Percentiles rank a stretch among this genome's conserved stretches.
These are phyloP conservation scores for Gracilaria domingensis DNA, from an alignment of 23 red algal genomes.

Conservation along the genomic window DNA sequence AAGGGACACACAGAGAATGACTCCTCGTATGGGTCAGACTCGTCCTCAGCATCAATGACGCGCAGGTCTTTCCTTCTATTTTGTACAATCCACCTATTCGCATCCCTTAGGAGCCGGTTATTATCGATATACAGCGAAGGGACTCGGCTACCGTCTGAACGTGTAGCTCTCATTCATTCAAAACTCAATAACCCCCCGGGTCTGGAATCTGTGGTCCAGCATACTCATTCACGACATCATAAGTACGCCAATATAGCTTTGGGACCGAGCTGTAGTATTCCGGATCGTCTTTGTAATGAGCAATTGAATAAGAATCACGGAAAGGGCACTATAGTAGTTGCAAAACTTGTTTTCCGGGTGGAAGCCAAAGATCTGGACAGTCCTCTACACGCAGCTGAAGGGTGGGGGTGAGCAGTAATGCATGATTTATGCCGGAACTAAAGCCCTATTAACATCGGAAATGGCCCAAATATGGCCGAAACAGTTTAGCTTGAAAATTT, in stretches of 20 bases:
- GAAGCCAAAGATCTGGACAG: slow-evolving; percentile 2
- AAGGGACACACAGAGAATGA: slow-evolving; percentile 6
- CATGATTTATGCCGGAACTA: background rate
- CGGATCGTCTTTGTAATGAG: background rate
- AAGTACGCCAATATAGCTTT: background rate
- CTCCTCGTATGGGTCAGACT: background rate
- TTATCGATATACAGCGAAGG: background rate
- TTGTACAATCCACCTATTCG: background rate
- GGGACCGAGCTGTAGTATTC: background rate
- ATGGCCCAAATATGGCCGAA: too few species aligned
- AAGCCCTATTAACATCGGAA: too few species aligned
- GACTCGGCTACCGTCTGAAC: background rate
- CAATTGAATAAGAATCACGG: background rate
- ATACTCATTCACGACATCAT: background rate
- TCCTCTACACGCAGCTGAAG: slow-evolving; percentile 4
- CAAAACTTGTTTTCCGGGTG: background rate
- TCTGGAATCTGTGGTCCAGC: background rate
- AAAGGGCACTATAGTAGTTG: background rate
- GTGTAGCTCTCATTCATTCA: background rate
- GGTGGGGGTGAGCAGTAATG: background rate
- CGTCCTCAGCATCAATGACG: background rate
- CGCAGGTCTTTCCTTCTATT: background rate
- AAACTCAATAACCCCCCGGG: background rate
- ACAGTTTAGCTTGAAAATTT: too few species aligned
- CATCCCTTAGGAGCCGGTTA: background rate